Conservation (phyloP, 2,329 filamentous ascomycete genomes). For the Xylariaceae sp. region DNA sequence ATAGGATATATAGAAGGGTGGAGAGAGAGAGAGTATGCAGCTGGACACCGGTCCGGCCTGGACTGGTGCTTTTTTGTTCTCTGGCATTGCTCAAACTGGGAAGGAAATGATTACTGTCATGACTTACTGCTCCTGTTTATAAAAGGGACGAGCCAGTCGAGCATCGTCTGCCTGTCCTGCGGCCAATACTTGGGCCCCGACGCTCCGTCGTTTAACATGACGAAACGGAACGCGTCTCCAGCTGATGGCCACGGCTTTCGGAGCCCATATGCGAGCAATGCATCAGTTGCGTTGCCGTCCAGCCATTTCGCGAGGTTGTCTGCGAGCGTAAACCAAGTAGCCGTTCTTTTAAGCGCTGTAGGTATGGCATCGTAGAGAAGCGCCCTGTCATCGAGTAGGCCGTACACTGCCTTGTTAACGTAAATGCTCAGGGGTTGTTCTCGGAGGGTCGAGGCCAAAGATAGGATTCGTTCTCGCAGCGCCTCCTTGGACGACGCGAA, state of each 20-base stretch:
- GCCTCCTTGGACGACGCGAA: slow-evolving; percentile 46
- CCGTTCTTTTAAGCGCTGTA: slow-evolving; percentile 47
- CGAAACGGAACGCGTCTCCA: slow-evolving; percentile 41
- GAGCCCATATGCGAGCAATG: slow-evolving; percentile 45
- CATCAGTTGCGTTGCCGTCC: slow-evolving; percentile 49
- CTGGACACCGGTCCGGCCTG: no score
- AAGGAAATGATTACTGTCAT: no score
- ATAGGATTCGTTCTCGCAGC: slow-evolving; percentile 43
- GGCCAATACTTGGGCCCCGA: slow-evolving; percentile 45
- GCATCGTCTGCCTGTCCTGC: slow-evolving; percentile 40
- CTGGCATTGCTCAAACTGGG: no score
- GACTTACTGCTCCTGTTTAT: slow-evolving; percentile 39
- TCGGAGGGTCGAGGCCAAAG: slow-evolving; percentile 44
- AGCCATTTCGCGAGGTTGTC: slow-evolving; percentile 45
- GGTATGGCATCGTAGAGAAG: slow-evolving; percentile 49
- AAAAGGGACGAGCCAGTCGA: slow-evolving; percentile 45
- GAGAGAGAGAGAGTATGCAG: no score
- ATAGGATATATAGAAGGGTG: no score
- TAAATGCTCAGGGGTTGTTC: slow-evolving; percentile 51
- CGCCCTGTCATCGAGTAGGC: slow-evolving; percentile 46
- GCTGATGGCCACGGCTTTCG: slow-evolving; percentile 26
- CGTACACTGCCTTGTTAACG: slow-evolving; percentile 50
- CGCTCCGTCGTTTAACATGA: slow-evolving; percentile 43
- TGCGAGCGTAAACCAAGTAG: slow-evolving; percentile 47
- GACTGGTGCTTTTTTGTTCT: no score